Percentiles rank a stretch among this genome's conserved stretches.
These are phyloP conservation scores for Hericium erinaceus DNA, from an alignment of 768 basidiomycete genomes.

Conservation along the genomic window DNA sequence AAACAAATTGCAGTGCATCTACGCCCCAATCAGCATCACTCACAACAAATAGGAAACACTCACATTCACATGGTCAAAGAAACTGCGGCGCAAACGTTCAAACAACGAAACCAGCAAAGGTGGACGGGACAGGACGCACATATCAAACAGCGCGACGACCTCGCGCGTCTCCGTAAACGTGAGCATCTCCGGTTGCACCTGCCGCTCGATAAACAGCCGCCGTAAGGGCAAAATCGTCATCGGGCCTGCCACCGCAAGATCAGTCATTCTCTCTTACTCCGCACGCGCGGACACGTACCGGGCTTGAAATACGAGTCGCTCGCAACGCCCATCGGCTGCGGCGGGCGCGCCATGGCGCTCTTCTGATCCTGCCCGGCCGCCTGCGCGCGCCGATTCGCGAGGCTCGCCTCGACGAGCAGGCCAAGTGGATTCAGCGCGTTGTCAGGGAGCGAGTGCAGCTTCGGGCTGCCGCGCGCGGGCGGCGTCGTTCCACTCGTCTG, in stretches of 20 bases:
- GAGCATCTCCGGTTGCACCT: constrained; percentile 90
- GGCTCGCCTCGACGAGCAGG: constrained; percentile 81
- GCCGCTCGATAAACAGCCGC: constrained; percentile 76
- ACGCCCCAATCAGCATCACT: not conserved
- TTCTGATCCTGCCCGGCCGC: constrained; percentile 18
- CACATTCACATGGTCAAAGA: constrained; percentile 70
- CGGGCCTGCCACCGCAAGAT: constrained; percentile 41
- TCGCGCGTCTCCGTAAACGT: constrained; percentile 83
- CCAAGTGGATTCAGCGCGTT: constrained; percentile 90
- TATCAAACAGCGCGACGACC: constrained; percentile 84
- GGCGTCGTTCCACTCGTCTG: constrained; percentile 13
- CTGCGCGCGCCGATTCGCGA: constrained; percentile 62
- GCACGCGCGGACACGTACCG: constrained; percentile 28
- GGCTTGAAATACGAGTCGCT: constrained; percentile 90
- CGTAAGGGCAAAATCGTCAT: constrained; percentile 84
- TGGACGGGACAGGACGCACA: constrained; percentile 42
- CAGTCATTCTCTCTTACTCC: not conserved
- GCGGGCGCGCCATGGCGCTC: constrained; percentile 11
- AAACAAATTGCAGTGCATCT: constrained; percentile 77
- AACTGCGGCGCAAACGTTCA: constrained; percentile 30
- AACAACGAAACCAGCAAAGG: constrained; percentile 3
- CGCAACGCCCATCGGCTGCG: constrained; percentile 60
- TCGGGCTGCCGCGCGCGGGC: constrained; percentile 55
- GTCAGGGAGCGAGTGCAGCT: constrained; percentile 86
- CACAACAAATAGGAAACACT: constrained; percentile 15